These are phyloP conservation scores for Botryotinia narcissicola DNA, from an alignment of 2,329 filamentous ascomycete species.

Conservation along the genomic window DNA sequence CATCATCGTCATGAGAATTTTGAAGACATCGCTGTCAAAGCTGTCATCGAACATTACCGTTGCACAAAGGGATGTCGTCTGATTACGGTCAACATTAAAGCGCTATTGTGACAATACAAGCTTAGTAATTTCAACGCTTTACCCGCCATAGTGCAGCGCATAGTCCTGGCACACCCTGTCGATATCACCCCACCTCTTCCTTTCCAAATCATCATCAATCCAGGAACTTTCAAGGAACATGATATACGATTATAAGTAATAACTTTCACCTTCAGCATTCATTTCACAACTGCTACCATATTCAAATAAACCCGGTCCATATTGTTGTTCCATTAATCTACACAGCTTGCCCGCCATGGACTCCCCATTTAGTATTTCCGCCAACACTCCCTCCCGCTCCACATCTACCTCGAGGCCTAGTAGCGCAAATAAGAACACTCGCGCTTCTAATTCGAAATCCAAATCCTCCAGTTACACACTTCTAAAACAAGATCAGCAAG, in stretches of 20 bases:
- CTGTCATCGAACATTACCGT: not conserved
- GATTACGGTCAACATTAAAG: conserved; percentile 6
- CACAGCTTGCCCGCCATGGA: not conserved
- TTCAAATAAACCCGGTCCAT: not conserved
- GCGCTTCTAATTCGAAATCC: not conserved
- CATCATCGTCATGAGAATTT: not conserved
- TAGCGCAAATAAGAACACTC: not conserved
- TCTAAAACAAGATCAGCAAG: conserved; percentile 57
- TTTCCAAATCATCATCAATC: not conserved
- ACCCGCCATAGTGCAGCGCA: not conserved
- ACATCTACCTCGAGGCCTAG: conserved; percentile 18
- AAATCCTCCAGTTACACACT: conserved; percentile 42
- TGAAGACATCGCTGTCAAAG: not conserved
- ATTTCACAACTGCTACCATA: not conserved
- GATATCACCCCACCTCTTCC: not conserved
- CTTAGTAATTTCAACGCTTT: not conserved
- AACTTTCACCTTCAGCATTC: not conserved
- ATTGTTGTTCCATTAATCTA: not conserved
- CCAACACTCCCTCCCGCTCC: not conserved
- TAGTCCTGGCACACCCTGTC: not conserved
- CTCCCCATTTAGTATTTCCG: not conserved
- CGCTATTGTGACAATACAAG: not conserved
- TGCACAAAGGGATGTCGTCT: conserved; percentile 7
- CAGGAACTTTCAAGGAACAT: not conserved
- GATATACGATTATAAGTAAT: not conserved